Evolutionary conservation across 768 basidiomycete genomes (phyloP).

Genomic region (Psilocybe subaeruginosa): DNA sequence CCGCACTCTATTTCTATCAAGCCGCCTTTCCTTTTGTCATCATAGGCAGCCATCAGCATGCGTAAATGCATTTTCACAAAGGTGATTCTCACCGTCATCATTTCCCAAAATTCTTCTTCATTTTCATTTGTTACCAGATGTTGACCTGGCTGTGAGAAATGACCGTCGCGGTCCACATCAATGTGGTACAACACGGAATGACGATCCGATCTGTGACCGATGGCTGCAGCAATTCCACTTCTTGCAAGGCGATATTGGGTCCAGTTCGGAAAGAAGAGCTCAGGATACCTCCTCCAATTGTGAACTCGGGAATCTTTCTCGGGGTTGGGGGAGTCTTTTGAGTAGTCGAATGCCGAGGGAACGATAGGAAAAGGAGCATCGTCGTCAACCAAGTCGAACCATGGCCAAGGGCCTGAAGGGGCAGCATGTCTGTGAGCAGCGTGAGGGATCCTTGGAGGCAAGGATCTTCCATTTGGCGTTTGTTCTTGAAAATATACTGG

Average conservation of each 20-base stretch:
- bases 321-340: slow-evolving; percentile 27
- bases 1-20: slow-evolving; percentile 40
- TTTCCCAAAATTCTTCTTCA: slow-evolving; percentile 34
- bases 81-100: slow-evolving; percentile 30
- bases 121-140: slow-evolving; percentile 20
- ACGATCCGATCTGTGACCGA: slow-evolving; percentile 22
- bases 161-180: slow-evolving; percentile 37
- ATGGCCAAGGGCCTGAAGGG: slow-evolving; percentile 46
- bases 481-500: slow-evolving; percentile 13
- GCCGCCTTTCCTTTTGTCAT: slow-evolving; percentile 5
- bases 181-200: slow-evolving; percentile 38
- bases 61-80: too few relatives aligned
- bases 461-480: not conserved
- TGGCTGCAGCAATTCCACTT: slow-evolving; percentile 36
- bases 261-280: slow-evolving; percentile 55
- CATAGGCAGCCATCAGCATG: not conserved
- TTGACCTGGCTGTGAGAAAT: slow-evolving; percentile 32
- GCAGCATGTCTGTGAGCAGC: slow-evolving; percentile 42
- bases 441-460: slow-evolving; percentile 29
- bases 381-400: slow-evolving; percentile 42
- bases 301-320: slow-evolving; percentile 27
- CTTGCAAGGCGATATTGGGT: slow-evolving; percentile 40
- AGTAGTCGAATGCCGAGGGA: not conserved
- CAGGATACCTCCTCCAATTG: slow-evolving; percentile 42
- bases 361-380: not conserved